Evolutionary conservation across 768 basidiomycete species (phyloP).

Genomic region (Pulveroboletus frians): DNA sequence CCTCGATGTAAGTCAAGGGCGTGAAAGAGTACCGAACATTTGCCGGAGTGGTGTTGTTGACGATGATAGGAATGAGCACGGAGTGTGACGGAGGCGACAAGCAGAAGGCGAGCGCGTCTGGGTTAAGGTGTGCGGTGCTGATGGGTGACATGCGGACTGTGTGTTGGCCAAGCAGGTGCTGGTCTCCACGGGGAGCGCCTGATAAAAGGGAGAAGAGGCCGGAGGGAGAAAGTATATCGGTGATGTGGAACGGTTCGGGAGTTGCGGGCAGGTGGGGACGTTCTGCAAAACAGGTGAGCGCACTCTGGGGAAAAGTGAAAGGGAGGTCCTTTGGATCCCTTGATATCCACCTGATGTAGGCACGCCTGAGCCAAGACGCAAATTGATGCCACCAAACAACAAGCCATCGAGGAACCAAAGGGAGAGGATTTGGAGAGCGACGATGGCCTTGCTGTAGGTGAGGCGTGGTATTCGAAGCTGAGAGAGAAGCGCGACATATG

Average conservation of each 20-base stretch:
- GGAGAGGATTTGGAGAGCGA: constrained; percentile 55
- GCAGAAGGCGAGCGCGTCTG: constrained; percentile 68
- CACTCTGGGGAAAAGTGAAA: neutral
- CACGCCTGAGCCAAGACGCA: constrained; percentile 41
- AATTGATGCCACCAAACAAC: constrained; percentile 64
- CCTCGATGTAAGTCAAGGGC: constrained; percentile 50
- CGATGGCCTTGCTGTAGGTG: constrained; percentile 57
- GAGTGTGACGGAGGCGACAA: constrained; percentile 48
- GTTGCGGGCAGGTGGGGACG: constrained; percentile 38
- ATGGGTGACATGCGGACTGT: constrained; percentile 91
- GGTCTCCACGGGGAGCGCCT: constrained; percentile 38
- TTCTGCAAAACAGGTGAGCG: constrained; percentile 21
- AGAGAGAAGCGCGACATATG: constrained; percentile 52
- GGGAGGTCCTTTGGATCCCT: constrained; percentile 31
- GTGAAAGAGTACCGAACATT: constrained; percentile 69
- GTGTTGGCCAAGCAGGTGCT: constrained; percentile 77
- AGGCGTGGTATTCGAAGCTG: constrained; percentile 71
- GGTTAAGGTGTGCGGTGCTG: constrained; percentile 88
- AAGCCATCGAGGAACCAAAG: constrained; percentile 64
- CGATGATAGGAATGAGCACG: constrained; percentile 73
- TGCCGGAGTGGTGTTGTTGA: constrained; percentile 84
- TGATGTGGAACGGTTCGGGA: constrained; percentile 43
- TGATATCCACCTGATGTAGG: constrained; percentile 13
- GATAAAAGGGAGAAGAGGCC: constrained; percentile 43
- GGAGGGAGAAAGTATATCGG: constrained; percentile 47